phyloP scores from a whole-genome alignment of 108 stramenopile species.

The Pseudonitzschia pungens region DNA sequence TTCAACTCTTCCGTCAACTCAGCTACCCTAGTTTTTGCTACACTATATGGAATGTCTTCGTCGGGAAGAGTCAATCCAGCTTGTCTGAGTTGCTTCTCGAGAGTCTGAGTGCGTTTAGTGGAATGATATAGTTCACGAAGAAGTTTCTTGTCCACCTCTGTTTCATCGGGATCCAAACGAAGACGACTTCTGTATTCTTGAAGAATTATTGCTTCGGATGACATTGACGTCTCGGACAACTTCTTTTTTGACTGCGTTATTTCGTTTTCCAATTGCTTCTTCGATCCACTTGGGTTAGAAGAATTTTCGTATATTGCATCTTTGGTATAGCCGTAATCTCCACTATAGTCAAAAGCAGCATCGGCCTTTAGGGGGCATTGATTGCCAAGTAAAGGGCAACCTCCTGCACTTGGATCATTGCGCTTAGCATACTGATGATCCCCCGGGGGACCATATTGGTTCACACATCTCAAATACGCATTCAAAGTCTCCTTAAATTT shows the following conservation, averaged over 20 bases:
- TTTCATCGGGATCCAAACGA: slow-evolving; percentile 11
- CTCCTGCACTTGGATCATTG: slow-evolving; percentile 27
- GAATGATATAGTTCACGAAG: slow-evolving; percentile 32
- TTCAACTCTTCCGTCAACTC: slow-evolving; percentile 43
- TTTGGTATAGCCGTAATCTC: slow-evolving; percentile 37
- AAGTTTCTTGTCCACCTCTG: slow-evolving; percentile 28
- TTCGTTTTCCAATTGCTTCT: background rate
- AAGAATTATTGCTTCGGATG: slow-evolving; percentile 28
- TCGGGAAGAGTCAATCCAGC: slow-evolving; percentile 40
- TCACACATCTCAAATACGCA: slow-evolving; percentile 26
- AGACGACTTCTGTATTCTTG: slow-evolving; percentile 13
- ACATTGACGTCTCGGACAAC: background rate
- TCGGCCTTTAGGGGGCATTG: slow-evolving; percentile 44
- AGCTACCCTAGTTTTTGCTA: slow-evolving; percentile 40
- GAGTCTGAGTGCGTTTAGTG: slow-evolving; percentile 28
- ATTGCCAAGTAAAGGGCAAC: slow-evolving; percentile 41
- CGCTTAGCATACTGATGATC: slow-evolving; percentile 38
- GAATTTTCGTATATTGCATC: slow-evolving; percentile 31
- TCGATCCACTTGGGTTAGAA: background rate
- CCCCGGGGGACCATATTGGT: slow-evolving; percentile 40
- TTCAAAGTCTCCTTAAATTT: slow-evolving; percentile 41
- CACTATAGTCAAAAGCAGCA: slow-evolving; percentile 23
- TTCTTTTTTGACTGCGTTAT: background rate
- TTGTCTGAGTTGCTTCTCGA: slow-evolving; percentile 48
- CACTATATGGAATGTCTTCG: slow-evolving; percentile 52